A percentile compares a stretch with the other conserved stretches of the same genome.
Evolutionary conservation across 2,329 filamentous ascomycete species (phyloP).

Genomic region (Trichoderma endophyticum): DNA sequence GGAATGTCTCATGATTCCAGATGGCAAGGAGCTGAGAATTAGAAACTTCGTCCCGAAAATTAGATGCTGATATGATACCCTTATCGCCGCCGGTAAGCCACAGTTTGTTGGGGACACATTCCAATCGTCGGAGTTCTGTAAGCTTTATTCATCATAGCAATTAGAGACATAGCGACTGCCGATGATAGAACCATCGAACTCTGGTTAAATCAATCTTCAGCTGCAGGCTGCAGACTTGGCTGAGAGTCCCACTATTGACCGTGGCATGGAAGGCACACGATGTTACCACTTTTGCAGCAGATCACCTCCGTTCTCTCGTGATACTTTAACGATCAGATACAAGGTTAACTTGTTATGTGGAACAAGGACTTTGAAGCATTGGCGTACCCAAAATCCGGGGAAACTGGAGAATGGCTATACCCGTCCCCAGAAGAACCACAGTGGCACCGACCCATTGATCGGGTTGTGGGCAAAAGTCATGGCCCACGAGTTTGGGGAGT

Average conservation of each 20-base stretch:
- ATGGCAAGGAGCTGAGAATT: not conserved
- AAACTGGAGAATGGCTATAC: slow-evolving; percentile 2
- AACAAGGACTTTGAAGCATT: not conserved
- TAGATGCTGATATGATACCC: not conserved
- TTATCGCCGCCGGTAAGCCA: not conserved
- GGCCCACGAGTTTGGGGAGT: not conserved
- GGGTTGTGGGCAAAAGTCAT: not conserved
- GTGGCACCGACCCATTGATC: not conserved
- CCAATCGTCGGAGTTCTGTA: not conserved
- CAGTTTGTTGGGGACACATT: not conserved
- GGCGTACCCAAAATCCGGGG: not conserved
- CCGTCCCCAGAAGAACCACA: not conserved
- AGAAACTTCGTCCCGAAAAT: too few species aligned
- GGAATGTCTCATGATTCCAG: not conserved
- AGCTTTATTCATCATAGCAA: not conserved
- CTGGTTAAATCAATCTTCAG: not conserved
- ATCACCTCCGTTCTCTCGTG: not conserved
- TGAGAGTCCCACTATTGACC: not conserved
- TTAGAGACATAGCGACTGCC: too few species aligned
- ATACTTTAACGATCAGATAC: not conserved
- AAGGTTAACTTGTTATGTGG: not conserved
- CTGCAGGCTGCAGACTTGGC: not conserved
- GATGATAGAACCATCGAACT: not conserved
- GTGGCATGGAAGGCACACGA: not conserved
- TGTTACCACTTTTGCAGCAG: not conserved